These are phyloP conservation scores for Didymellaceae sp. DNA, from an alignment of 2,329 filamentous ascomycete genomes.

Conservation along the genomic window DNA sequence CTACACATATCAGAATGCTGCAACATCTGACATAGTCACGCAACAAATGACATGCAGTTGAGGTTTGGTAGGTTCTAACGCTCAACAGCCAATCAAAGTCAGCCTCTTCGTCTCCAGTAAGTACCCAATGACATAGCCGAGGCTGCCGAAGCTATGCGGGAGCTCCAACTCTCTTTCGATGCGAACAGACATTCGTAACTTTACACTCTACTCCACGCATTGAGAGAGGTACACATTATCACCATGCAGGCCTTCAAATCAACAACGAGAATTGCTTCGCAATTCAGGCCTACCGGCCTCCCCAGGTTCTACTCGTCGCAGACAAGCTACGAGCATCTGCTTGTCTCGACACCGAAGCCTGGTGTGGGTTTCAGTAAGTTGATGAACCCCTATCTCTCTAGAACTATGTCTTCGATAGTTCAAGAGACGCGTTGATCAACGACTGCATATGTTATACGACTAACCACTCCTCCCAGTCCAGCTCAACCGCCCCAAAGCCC, in stretches of 20 bases:
- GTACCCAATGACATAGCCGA: conserved; percentile 18
- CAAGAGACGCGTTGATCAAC: not conserved
- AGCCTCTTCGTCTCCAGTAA: too few species aligned
- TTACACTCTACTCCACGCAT: not conserved
- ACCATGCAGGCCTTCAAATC: conserved; percentile 61
- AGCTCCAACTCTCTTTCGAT: conserved; percentile 2
- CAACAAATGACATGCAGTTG: too few species aligned
- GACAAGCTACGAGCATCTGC: conserved; percentile 75
- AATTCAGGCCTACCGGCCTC: conserved; percentile 63
- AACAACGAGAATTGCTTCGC: conserved; percentile 66
- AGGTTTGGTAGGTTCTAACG: too few species aligned
- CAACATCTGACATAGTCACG: too few species aligned
- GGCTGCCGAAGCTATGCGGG: conserved; percentile 18
- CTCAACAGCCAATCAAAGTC: not conserved
- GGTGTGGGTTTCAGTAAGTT: conserved; percentile 83
- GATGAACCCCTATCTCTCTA: not conserved
- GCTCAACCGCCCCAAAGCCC: conserved; percentile 89
- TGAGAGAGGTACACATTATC: not conserved
- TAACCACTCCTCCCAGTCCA: conserved; percentile 83
- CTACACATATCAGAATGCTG: too few species aligned
- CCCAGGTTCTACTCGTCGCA: conserved; percentile 62
- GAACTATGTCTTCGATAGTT: not conserved
- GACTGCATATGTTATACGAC: too few species aligned
- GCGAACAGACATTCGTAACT: not conserved
- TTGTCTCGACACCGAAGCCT: conserved; percentile 82